Evolutionary conservation across 441 rosid species (phyloP).

Genomic region (Pelargonium australe): DNA sequence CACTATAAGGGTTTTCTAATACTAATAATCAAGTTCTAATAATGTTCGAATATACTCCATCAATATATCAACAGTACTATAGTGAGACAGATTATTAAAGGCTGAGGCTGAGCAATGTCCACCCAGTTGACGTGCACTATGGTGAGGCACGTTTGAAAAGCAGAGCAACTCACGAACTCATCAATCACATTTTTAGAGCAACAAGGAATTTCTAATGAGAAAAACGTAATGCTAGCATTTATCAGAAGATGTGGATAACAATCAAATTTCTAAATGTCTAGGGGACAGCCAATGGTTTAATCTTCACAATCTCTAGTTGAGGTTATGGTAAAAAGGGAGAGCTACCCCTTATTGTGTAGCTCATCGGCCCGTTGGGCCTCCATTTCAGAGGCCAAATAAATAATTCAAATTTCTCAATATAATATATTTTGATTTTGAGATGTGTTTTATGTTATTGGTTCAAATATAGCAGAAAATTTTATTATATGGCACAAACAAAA

Average conservation of each 20-base stretch:
- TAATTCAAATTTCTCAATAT: too few relatives aligned
- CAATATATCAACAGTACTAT: neutral
- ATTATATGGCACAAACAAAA: neutral
- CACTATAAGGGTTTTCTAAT: neutral
- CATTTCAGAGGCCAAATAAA: too few relatives aligned
- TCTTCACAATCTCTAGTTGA: too few relatives aligned
- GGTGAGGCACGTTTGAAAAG: neutral
- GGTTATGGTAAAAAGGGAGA: too few relatives aligned
- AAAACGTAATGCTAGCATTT: neutral
- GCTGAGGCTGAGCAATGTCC: conserved; percentile 2
- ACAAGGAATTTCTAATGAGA: neutral
- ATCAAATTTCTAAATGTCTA: neutral
- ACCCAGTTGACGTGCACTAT: neutral
- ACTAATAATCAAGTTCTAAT: conserved; percentile 8
- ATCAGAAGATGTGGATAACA: neutral
- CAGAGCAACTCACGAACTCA: neutral
- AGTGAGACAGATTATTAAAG: neutral
- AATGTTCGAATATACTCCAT: conserved; percentile 7
- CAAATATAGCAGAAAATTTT: neutral
- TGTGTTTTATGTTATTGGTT: neutral
- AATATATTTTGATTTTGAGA: too few relatives aligned
- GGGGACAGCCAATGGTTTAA: too few relatives aligned
- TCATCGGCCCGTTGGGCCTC: too few relatives aligned
- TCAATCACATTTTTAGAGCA: neutral
- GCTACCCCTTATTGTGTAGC: too few relatives aligned